A percentile compares a stretch with the other conserved stretches of the same genome.
phyloP scores from a whole-genome alignment of 495 filamentous ascomycete species.

The Xylaria telfairii region DNA sequence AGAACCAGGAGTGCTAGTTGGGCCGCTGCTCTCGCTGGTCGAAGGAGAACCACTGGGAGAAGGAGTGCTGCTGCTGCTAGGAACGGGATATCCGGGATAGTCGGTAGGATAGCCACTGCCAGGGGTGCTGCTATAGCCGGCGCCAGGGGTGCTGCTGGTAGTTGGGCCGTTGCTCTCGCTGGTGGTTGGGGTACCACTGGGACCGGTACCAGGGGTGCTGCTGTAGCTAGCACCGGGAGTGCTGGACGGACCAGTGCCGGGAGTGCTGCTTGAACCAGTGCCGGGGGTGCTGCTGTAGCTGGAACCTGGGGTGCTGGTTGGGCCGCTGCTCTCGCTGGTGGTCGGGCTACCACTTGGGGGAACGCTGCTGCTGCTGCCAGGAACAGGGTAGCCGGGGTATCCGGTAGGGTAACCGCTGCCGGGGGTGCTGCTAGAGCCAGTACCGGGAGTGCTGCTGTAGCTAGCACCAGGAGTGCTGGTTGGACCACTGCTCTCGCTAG shows the following conservation, averaged over 20 bases:
- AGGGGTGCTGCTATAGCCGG: not conserved
- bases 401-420: not conserved
- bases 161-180: not conserved
- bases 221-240: not conserved
- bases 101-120: slow-evolving; percentile 8
- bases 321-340: not conserved
- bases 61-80: not conserved
- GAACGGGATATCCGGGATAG: not conserved
- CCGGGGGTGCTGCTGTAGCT: not conserved
- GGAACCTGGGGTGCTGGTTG: not conserved
- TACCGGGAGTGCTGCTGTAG: not conserved
- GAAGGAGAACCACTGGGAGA: not conserved
- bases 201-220: not conserved
- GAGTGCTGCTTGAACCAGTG: slow-evolving; percentile 5
- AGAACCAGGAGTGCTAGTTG: not conserved
- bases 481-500: not conserved
- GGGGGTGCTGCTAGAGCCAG: not conserved
- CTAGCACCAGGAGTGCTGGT: not conserved
- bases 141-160: slow-evolving; percentile 1
- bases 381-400: not conserved
- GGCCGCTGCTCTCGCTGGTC: not conserved
- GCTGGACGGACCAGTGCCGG: not conserved
- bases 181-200: not conserved
- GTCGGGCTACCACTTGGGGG: not conserved
- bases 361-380: slow-evolving; percentile 5